A percentile compares a stretch with the other conserved stretches of the same genome.
Evolutionary conservation across 2,329 filamentous ascomycete genomes (phyloP).

Genomic region (Berkeleyomyces rouxiae): DNA sequence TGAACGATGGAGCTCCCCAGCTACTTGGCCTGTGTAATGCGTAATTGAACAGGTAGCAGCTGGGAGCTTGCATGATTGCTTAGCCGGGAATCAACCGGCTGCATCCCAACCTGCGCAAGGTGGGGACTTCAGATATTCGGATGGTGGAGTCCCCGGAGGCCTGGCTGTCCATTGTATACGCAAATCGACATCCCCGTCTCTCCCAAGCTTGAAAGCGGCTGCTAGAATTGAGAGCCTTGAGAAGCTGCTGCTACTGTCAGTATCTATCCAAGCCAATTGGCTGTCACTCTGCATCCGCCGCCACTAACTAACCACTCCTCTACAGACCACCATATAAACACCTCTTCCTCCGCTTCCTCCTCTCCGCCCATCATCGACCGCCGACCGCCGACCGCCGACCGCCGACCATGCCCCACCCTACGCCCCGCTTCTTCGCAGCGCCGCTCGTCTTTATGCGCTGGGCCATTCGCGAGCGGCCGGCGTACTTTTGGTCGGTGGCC

Average conservation of each 20-base stretch:
- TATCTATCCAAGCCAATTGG: background rate
- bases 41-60: background rate
- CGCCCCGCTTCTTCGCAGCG: conserved; percentile 67
- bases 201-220: background rate
- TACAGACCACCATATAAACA: background rate
- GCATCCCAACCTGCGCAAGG: background rate
- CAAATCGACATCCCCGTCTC: background rate
- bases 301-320: background rate
- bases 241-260: background rate
- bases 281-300: background rate
- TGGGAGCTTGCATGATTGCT: background rate
- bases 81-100: background rate
- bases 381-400: background rate
- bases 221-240: background rate
- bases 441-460: conserved; percentile 78
- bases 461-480: conserved; percentile 74
- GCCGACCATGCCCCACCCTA: conserved; percentile 38
- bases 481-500: conserved; percentile 73
- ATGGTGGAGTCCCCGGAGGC: background rate
- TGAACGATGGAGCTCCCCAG: background rate
- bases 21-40: background rate
- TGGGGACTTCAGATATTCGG: background rate
- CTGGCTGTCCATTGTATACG: background rate
- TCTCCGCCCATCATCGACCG: background rate
- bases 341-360: background rate